These are phyloP conservation scores for Ophiostoma himal-ulmi DNA, from an alignment of 2,329 filamentous ascomycete genomes.

Conservation along the genomic window DNA sequence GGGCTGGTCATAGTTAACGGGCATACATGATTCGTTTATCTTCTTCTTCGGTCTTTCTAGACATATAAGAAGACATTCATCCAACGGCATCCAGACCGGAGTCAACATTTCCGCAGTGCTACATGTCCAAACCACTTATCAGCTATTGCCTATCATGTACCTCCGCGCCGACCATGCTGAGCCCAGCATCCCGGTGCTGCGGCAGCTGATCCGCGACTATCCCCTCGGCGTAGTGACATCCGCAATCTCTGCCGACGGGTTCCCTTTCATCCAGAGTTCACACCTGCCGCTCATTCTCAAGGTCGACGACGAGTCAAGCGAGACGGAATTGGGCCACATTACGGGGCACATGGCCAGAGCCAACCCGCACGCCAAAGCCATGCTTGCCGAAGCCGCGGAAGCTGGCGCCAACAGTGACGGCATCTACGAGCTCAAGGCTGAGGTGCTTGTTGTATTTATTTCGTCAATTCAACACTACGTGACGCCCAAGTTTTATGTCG, in stretches of 20 bases:
- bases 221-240: slow-evolving; percentile 60
- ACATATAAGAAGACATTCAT: too few relatives aligned
- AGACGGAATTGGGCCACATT: slow-evolving; percentile 42
- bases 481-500: slow-evolving; percentile 61
- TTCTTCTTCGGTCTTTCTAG: too few relatives aligned
- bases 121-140: too few relatives aligned
- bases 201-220: slow-evolving; percentile 52
- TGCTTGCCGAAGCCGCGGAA: slow-evolving; percentile 43
- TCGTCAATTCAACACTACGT: slow-evolving; percentile 56
- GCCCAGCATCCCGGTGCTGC: slow-evolving; percentile 42
- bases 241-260: slow-evolving; percentile 45
- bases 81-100: too few relatives aligned
- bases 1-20: neutral
- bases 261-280: slow-evolving; percentile 29
- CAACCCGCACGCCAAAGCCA: slow-evolving; percentile 59
- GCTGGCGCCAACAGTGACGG: slow-evolving; percentile 26
- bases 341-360: slow-evolving; percentile 57
- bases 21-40: neutral
- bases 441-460: slow-evolving; percentile 60
- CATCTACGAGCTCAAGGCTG: slow-evolving; percentile 33
- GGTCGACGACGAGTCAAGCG: slow-evolving; percentile 37
- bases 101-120: neutral
- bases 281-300: slow-evolving; percentile 59
- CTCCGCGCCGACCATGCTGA: slow-evolving; percentile 51
- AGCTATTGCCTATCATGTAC: slow-evolving; percentile 44